Conservation (phyloP, 371 early-diverging fungal genomes). For the Mucor sp. region DNA sequence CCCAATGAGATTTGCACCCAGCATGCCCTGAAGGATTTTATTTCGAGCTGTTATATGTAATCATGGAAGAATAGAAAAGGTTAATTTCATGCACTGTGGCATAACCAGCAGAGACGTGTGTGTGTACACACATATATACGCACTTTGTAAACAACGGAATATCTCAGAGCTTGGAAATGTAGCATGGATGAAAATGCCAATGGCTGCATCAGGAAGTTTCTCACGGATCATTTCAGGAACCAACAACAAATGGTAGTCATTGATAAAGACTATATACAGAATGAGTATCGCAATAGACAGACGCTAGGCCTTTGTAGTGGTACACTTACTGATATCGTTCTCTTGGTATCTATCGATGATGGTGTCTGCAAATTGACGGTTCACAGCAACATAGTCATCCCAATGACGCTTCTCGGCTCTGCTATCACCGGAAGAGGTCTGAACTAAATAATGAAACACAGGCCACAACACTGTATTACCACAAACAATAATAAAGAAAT, state of each 20-base stretch:
- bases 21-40: constrained; percentile 89
- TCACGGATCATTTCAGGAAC: constrained; percentile 88
- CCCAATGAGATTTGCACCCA: constrained; percentile 91
- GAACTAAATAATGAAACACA: constrained; percentile 92
- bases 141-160: constrained; percentile 90
- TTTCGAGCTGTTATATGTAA: constrained; percentile 64
- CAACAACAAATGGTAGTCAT: constrained; percentile 97
- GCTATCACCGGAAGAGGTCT: constrained; percentile 69
- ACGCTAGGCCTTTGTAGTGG: no score
- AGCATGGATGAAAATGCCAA: constrained; percentile 98
- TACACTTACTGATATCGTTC: constrained; percentile 86
- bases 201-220: constrained; percentile 76
- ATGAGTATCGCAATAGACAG: neutral
- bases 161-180: constrained; percentile 96
- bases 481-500: neutral
- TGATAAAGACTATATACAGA: constrained; percentile 82
- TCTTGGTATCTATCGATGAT: constrained; percentile 74
- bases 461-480: constrained; percentile 86
- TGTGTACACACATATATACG: constrained; percentile 19
- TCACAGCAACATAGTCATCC: constrained; percentile 89
- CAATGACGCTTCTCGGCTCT: constrained; percentile 73
- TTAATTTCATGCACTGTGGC: neutral
- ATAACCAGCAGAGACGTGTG: no score
- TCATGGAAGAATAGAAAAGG: constrained; percentile 9
- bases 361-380: constrained; percentile 84